A percentile compares a stretch with the other conserved stretches of the same genome.
Conservation (phyloP, 1,139 yeast genomes). For the Yamadazyma aaseri region DNA sequence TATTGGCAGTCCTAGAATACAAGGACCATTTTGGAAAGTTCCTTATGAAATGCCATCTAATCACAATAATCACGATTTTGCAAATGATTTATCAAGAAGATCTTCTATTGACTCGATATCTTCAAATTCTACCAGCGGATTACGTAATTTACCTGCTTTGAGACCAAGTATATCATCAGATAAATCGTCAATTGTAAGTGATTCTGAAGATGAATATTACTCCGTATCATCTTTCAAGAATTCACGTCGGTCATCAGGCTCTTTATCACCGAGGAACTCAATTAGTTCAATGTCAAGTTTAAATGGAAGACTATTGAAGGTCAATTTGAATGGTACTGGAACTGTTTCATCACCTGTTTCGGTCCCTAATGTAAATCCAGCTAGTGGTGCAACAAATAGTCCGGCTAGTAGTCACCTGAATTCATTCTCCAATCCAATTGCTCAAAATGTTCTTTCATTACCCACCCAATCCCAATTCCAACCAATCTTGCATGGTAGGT, state of each 20-base stretch:
- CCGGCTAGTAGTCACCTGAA: background rate
- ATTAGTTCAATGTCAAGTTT: constrained; percentile 45
- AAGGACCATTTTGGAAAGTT: constrained; percentile 52
- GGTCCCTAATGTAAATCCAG: background rate
- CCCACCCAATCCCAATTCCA: background rate
- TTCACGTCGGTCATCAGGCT: constrained; percentile 23
- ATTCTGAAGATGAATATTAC: constrained; percentile 44
- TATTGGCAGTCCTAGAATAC: constrained; percentile 35
- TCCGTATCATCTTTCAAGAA: constrained; percentile 24
- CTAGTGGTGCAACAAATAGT: background rate
- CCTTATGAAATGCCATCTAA: constrained; percentile 48
- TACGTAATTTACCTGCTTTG: constrained; percentile 27
- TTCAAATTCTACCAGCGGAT: constrained; percentile 18
- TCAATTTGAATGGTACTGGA: constrained; percentile 10
- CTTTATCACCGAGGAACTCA: constrained; percentile 47
- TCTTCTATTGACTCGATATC: constrained; percentile 38
- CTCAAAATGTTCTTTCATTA: background rate
- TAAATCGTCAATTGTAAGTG: constrained; percentile 25
- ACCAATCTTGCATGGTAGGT: constrained; percentile 1
- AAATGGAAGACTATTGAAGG: constrained; percentile 41
- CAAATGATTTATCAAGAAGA: constrained; percentile 23
- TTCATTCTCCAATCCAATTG: background rate
- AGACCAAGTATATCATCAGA: constrained; percentile 23
- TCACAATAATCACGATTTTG: constrained; percentile 14
- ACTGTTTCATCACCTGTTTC: constrained; percentile 9